A percentile compares a stretch with the other conserved stretches of the same genome.
phyloP scores from a whole-genome alignment of 2,329 filamentous ascomycete genomes.

The Phialophora macrospora region DNA sequence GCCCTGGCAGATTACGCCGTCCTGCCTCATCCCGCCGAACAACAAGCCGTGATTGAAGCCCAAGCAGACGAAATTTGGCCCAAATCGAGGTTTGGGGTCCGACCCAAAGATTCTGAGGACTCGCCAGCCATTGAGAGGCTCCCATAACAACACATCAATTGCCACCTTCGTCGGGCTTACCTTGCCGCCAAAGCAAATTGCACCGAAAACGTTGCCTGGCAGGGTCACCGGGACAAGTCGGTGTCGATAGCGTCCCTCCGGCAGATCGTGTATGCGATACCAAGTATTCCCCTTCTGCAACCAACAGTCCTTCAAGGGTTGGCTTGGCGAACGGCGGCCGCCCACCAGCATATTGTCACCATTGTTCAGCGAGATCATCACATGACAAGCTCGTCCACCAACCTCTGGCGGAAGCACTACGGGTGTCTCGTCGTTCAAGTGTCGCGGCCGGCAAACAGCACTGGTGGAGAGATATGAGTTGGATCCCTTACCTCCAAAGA shows the following conservation, averaged over 20 bases:
- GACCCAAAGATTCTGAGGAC: slow-evolving; percentile 45
- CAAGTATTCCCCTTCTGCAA: slow-evolving; percentile 67
- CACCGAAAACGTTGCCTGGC: slow-evolving; percentile 46
- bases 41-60: slow-evolving; percentile 64
- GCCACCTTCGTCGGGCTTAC: slow-evolving; percentile 55
- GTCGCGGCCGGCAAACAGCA: slow-evolving; percentile 42
- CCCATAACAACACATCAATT: slow-evolving; percentile 61
- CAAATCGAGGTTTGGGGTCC: slow-evolving; percentile 59
- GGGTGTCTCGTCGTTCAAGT: slow-evolving; percentile 41
- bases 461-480: slow-evolving; percentile 54
- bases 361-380: slow-evolving; percentile 68
- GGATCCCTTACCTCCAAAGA: slow-evolving; percentile 53
- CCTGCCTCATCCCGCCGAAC: slow-evolving; percentile 70
- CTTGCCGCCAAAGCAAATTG: slow-evolving; percentile 69
- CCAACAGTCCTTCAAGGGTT: slow-evolving; percentile 76
- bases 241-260: slow-evolving; percentile 74
- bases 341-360: slow-evolving; percentile 70
- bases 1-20: slow-evolving; percentile 67
- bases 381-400: slow-evolving; percentile 70
- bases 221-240: slow-evolving; percentile 58
- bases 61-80: slow-evolving; percentile 54
- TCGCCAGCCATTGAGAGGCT: slow-evolving; percentile 57
- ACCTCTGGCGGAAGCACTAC: slow-evolving; percentile 52
- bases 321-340: slow-evolving; percentile 74
- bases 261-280: slow-evolving; percentile 68